Base-by-base conservation (phyloP, 1,139 yeast genomes). In the Suhomyces terraborum region DNA sequence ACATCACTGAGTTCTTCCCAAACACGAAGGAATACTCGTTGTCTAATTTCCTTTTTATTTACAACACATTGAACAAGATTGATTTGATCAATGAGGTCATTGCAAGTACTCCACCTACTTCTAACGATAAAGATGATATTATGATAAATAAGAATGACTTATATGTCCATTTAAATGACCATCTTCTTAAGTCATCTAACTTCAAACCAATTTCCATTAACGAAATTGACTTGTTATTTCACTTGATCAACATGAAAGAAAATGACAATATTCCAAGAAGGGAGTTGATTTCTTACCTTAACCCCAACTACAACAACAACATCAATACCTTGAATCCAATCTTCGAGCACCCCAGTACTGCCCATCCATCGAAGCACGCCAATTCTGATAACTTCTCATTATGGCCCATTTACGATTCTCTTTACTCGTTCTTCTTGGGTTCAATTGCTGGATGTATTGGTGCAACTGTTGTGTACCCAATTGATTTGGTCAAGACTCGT, bases 391-490 rank as follows among this genome's bases (percentile, higher is more conserved):
- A 71, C 54, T 72, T 72, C 48, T 66, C 74, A 8, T 66, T 72
- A 46, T 71, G 75, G 75, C 77, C 77, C 26, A 73, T 93, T 41
- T 85, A 88, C 57, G 95, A 88, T 59, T 88, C 96, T 4, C 75
- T 84, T 40, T 88, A 91, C 66, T 89, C 95, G 47, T 93, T 93
- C 64, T 71, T 87, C 36, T 72, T 93, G 48, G 98, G 98, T 21
- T 89, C 97, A 3, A 75, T 91, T 40, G 98, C 98, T 25, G 98
- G 98, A 46, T 95, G 97, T 58, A 83, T 93, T 65, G 98, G 98
- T 52, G 98, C 98, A 19, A 88, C 97, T 8, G 89, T 86, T n/a
- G 98, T 93, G 33, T 93, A 93, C 61, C 98, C 98, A 32, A 93
- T 93, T 54, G 98, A 93, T 67, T 75, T 93, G 62, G 93, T 93